phyloP scores from a whole-genome alignment of 2,329 filamentous ascomycete genomes.

The Aspergillus brunneoviolaceus region DNA sequence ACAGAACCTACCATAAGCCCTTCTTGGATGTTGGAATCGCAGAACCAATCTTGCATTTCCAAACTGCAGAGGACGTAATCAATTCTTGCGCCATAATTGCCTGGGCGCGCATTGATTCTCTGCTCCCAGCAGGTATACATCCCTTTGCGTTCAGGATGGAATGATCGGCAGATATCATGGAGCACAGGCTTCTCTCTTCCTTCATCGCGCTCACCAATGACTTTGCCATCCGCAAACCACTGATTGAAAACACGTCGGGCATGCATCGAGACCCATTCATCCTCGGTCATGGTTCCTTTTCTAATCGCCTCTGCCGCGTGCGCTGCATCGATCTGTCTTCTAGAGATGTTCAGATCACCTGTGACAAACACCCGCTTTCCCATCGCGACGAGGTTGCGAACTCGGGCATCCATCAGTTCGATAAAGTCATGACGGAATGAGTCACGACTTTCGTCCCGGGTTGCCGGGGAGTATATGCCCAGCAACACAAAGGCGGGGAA shows the following conservation, averaged over 20 bases:
- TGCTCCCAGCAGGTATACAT: slow-evolving; percentile 99
- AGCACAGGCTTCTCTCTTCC: slow-evolving; percentile 70
- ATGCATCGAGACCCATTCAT: slow-evolving; percentile 71
- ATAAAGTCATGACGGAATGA: slow-evolving; percentile 81
- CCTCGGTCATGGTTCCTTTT: slow-evolving; percentile 66
- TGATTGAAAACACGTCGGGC: slow-evolving; percentile 81
- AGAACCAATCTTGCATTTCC: slow-evolving; percentile 77
- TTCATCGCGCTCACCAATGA: slow-evolving; percentile 64
- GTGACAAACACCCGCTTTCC: slow-evolving; percentile 84
- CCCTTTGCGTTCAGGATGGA: slow-evolving; percentile 73
- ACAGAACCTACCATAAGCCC: slow-evolving; percentile 66
- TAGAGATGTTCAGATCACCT: slow-evolving; percentile 82
- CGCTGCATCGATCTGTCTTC: slow-evolving; percentile 71
- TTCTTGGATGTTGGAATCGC: slow-evolving; percentile 82
- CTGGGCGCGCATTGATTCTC: slow-evolving; percentile 90
- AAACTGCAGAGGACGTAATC: slow-evolving; percentile 88
- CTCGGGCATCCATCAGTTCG: slow-evolving; percentile 73
- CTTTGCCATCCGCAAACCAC: slow-evolving; percentile 70
- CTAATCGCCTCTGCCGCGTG: slow-evolving; percentile 69
- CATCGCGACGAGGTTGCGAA: slow-evolving; percentile 76
- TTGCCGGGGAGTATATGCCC: slow-evolving; percentile 88
- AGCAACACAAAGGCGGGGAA: slow-evolving; percentile 94
- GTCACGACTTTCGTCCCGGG: slow-evolving; percentile 77
- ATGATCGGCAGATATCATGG: slow-evolving; percentile 79
- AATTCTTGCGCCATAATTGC: slow-evolving; percentile 88